Percentiles rank a stretch among this genome's conserved stretches.
Conservation (phyloP, 2,329 filamentous ascomycete genomes). For the Trichophyton verrucosum region DNA sequence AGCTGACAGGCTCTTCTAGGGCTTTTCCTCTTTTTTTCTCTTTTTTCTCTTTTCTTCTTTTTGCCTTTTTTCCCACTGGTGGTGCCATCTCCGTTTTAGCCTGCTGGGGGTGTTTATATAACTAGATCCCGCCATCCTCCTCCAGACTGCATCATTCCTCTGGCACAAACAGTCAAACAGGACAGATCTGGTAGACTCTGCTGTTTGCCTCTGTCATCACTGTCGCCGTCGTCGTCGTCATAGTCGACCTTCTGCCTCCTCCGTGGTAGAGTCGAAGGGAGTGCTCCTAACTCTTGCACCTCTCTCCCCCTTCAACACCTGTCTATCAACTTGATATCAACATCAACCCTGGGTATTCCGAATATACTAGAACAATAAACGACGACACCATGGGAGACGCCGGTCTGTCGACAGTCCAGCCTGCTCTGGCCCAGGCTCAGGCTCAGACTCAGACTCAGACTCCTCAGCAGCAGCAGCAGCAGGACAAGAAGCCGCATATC, state of each 20-base stretch:
- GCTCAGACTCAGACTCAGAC: background rate
- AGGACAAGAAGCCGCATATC: conserved; percentile 61
- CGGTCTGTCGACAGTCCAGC: background rate
- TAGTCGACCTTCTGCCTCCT: background rate
- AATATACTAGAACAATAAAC: too few relatives aligned
- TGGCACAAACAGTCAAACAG: too few relatives aligned
- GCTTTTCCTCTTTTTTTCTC: background rate
- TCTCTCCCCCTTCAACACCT: background rate
- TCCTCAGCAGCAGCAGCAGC: background rate
- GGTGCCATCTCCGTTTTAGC: background rate
- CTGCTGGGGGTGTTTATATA: background rate
- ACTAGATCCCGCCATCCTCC: background rate
- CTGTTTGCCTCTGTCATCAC: too few relatives aligned
- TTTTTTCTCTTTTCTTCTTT: background rate
- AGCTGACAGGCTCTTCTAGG: background rate
- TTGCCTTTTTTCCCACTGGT: background rate
- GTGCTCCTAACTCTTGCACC: background rate
- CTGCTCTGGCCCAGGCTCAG: background rate
- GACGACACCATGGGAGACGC: background rate
- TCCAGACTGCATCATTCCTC: background rate
- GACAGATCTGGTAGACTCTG: too few relatives aligned
- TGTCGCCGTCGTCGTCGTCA: too few relatives aligned
- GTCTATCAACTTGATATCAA: background rate
- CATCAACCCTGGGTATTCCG: background rate
- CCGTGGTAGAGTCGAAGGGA: background rate